Conservation (phyloP, 2,329 filamentous ascomycete species). For the Penicillium sp. region DNA sequence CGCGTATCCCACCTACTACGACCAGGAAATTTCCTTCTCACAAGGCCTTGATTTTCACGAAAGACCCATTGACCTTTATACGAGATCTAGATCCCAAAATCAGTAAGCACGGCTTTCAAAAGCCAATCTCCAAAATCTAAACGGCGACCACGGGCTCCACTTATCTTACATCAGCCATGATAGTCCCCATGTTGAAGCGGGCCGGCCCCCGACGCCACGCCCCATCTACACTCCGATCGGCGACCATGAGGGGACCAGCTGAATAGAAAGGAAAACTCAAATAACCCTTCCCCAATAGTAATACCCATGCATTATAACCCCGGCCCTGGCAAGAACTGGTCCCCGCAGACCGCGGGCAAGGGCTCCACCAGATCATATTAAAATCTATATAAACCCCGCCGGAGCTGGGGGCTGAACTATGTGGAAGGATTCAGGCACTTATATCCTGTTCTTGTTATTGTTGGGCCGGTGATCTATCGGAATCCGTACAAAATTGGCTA, state of each 20-base stretch:
- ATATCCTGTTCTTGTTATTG: background rate
- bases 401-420: background rate
- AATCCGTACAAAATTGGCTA: background rate
- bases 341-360: background rate
- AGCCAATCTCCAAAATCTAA: background rate
- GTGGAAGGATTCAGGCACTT: background rate
- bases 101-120: background rate
- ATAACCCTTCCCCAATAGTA: background rate
- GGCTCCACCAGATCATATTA: background rate
- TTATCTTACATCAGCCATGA: background rate
- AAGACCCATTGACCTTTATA: background rate
- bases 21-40: background rate
- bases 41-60: background rate
- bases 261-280: background rate
- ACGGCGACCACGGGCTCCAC: slow-evolving; percentile 2
- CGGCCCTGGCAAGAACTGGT: background rate
- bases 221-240: background rate
- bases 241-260: background rate
- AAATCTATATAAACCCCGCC: background rate
- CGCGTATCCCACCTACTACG: background rate
- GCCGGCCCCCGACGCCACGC: background rate
- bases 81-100: background rate
- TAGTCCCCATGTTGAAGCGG: background rate
- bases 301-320: background rate
- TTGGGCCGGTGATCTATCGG: background rate